Base-by-base conservation (phyloP, 2,329 filamentous ascomycete genomes). In the Diaporthe amygdali region DNA sequence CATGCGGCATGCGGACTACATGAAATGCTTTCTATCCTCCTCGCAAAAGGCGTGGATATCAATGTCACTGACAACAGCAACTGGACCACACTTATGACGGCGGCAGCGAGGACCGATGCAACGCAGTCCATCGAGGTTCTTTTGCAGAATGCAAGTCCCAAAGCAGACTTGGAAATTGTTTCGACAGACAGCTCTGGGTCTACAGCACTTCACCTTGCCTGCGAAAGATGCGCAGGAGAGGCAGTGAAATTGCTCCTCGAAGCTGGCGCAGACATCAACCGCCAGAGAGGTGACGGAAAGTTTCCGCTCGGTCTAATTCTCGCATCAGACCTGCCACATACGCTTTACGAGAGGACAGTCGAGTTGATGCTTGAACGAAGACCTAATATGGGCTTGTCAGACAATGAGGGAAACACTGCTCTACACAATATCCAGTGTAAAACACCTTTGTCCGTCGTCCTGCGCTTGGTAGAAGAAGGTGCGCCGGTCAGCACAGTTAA, bases 181-280 rank as follows among this genome's bases (percentile, higher is more conserved):
- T 5, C 22, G 7, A 20, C 34, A 20, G 14, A 5, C 12, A n/a
- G 17, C 0, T 7, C 5, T 5, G 2, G 2, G 2, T 3, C 1
- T 2, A 41, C 34, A 27, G 54, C 22, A 27, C 14, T 59, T 5
- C 14, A 20, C 37, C 0, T 37, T 12, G 27, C 27, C 25, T 49
- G 41, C 27, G 1, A 6, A 20, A 5, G 2, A 7, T 1, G 41
- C 1, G 0, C 0, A 6, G 25, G 8, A 34, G 41, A 47, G 2
- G 15, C 25, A 3, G 7, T 49, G 20, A 15, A 37, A 17, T 8
- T 49, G 10, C 41, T 64, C 3, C 27, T 64, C n/a, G 41, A 49
- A 15, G 59, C 44, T 12, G 59, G 44, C 9, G 44, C 44, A 2
- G 27, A 64, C 27, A 17, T 64, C 27, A 25, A 64, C 17, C 2